Evolutionary conservation across 2,329 filamentous ascomycete genomes (phyloP), one percentile per base, ranked within the genome.

Genomic region (Scopulariopsis brevicaulis): DNA sequence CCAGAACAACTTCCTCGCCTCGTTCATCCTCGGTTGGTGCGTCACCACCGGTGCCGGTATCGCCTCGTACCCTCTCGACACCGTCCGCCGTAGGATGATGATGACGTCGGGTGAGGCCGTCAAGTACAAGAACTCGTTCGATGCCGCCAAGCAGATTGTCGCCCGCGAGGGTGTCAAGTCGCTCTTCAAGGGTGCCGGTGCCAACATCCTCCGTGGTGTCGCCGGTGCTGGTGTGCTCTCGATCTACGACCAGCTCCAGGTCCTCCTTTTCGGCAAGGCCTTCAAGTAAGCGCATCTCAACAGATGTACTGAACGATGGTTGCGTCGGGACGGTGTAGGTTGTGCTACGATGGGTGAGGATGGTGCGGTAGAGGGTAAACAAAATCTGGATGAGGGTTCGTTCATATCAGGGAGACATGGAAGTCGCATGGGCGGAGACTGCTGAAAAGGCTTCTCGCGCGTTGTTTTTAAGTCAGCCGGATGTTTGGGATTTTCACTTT

Each of bases 161-260:
- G 92, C 92, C 82, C 90, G 89, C 81, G 94, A 97, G 85, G 94
- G 94, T 85, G 81, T 95, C 80, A 89, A 85, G 82, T 99, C 94
- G 72, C 93, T 99, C 80, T 99, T 99, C 92, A 99, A 99, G 90
- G 94, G 94, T 92, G 94, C 94, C 76, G 94, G 94, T 90, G 94
- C 94, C 86, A 99, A 99, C 90, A 99, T 99, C 75, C 94, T 99
- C 82, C 94, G 94, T 96, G 95, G 94, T 96, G 94, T 99, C 74
- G 94, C 94, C 74, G 95, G 94, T 90, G 94, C 94, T 83, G 94
- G 94, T 99, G 94, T 99, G 76, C 85, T 99, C 77, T 99, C 94
- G 78, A 96, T 99, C 90, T 99, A 99, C 83, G 94, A 99, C 79
- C 93, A 97, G 86, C 90, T 90, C 78, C 94, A 99, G 89, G 86